phyloP scores from a whole-genome alignment of 1,284 basidiomycete genomes.

The Trichosporon inkin region DNA sequence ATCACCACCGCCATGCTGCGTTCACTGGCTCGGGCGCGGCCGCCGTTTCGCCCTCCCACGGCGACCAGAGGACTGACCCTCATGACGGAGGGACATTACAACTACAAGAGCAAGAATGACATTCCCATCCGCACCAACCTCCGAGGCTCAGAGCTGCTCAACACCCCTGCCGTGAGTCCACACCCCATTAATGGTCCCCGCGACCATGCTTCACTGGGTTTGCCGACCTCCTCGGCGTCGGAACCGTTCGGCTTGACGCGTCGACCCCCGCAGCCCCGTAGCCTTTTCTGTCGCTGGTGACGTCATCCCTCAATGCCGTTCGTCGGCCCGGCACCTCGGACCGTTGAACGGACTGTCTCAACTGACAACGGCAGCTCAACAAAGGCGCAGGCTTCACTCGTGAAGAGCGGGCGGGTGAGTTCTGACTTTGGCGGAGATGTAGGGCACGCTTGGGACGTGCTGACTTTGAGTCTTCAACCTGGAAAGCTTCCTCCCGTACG shows the following conservation, averaged over 20 bases:
- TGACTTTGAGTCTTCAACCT: conserved; percentile 59
- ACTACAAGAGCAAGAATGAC: conserved; percentile 32
- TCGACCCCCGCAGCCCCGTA: too few relatives aligned
- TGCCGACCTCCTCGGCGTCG: neutral
- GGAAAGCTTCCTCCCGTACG: conserved; percentile 69
- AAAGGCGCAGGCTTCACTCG: conserved; percentile 66
- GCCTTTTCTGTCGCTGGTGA: neutral
- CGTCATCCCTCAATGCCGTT: neutral
- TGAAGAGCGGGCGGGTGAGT: conserved; percentile 56
- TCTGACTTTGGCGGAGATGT: neutral
- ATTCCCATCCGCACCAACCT: conserved; percentile 33
- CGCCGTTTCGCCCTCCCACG: neutral
- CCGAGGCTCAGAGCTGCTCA: conserved; percentile 39
- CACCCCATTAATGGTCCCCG: neutral
- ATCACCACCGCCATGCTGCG: neutral
- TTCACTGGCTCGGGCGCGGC: neutral
- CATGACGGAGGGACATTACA: neutral
- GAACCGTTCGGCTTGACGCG: neutral
- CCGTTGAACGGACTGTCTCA: too few relatives aligned
- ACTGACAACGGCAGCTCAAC: conserved; percentile 32
- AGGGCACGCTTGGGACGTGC: conserved; percentile 30
- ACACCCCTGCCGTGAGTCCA: conserved; percentile 37
- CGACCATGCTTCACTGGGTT: neutral
- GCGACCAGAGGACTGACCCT: neutral
- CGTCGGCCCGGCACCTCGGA: neutral